phyloP scores from a whole-genome alignment of 2,329 filamentous ascomycete genomes.

The Pestalotiopsis fici region DNA sequence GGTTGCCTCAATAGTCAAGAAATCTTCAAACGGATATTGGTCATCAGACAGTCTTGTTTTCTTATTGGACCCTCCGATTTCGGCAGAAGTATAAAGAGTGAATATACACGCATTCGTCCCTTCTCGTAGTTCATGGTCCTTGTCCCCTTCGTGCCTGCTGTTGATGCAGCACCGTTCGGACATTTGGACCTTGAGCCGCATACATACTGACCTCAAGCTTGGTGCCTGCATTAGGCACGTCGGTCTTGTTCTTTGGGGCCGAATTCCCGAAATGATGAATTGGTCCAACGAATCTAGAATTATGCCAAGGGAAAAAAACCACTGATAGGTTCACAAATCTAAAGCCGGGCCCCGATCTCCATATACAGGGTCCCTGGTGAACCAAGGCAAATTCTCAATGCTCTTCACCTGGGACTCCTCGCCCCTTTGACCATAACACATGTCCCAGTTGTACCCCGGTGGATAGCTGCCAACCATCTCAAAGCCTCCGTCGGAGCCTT shows the following conservation, averaged over 20 bases:
- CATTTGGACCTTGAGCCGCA: no score
- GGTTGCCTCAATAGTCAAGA: neutral
- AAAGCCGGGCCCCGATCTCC: slow-evolving; percentile 1
- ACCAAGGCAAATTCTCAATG: neutral
- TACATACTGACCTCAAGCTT: no score
- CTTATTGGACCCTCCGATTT: neutral
- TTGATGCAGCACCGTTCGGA: neutral
- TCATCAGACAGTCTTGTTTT: neutral
- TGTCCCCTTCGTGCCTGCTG: neutral
- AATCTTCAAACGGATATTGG: neutral
- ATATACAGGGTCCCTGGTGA: neutral
- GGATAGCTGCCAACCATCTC: slow-evolving; percentile 71
- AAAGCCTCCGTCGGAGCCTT: slow-evolving; percentile 44
- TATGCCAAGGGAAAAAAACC: neutral
- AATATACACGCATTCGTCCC: neutral
- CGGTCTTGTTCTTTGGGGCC: no score
- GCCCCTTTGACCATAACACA: slow-evolving; percentile 66
- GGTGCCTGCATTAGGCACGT: no score
- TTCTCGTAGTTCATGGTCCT: neutral
- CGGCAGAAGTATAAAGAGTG: neutral
- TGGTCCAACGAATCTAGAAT: neutral
- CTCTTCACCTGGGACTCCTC: slow-evolving; percentile 48
- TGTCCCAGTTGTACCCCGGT: slow-evolving; percentile 61
- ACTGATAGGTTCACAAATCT: neutral
- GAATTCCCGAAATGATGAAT: neutral